Conservation (phyloP, 228 moss, liverwort and hornwort species). For the Sphagnum fallax region DNA sequence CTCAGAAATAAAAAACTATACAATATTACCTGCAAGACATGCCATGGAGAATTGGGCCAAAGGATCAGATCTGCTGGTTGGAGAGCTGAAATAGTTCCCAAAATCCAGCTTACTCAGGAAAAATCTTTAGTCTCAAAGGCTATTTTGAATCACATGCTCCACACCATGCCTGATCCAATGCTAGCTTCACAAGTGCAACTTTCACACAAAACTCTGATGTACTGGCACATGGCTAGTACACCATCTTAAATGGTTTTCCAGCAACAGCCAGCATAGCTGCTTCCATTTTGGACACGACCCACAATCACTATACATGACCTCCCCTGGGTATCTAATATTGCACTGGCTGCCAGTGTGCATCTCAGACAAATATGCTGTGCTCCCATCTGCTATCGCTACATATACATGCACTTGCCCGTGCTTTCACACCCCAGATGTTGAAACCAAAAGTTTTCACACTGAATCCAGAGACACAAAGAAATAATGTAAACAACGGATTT, state of each 20-base stretch:
- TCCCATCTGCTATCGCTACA: too few species aligned
- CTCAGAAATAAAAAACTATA: too few species aligned
- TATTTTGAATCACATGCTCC: slow-evolving; percentile 97
- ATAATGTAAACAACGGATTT: too few species aligned
- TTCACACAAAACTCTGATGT: slow-evolving; percentile 98
- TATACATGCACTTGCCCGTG: too few species aligned
- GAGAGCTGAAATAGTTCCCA: slow-evolving; percentile 89
- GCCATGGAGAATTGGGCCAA: slow-evolving; percentile 98
- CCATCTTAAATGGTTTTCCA: slow-evolving; percentile 88
- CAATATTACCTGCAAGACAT: slow-evolving; percentile 72
- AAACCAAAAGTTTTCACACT: too few species aligned
- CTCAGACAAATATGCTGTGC: too few species aligned
- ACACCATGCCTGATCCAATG: slow-evolving; percentile 82
- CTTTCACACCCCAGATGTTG: too few species aligned
- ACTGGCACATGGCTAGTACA: slow-evolving; percentile 92
- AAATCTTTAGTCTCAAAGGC: slow-evolving; percentile 99
- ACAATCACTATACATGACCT: too few species aligned
- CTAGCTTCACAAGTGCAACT: slow-evolving; percentile 71
- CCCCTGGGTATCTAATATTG: too few species aligned
- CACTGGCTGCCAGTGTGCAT: too few species aligned
- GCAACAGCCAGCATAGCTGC: slow-evolving; percentile 78
- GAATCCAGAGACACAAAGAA: too few species aligned
- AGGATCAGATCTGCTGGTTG: slow-evolving; percentile 81
- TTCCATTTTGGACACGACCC: too few species aligned
- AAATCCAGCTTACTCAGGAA: slow-evolving; percentile 94